Evolutionary conservation across 2,329 filamentous ascomycete species (phyloP).

Genomic region (Aspergillus neotritici): DNA sequence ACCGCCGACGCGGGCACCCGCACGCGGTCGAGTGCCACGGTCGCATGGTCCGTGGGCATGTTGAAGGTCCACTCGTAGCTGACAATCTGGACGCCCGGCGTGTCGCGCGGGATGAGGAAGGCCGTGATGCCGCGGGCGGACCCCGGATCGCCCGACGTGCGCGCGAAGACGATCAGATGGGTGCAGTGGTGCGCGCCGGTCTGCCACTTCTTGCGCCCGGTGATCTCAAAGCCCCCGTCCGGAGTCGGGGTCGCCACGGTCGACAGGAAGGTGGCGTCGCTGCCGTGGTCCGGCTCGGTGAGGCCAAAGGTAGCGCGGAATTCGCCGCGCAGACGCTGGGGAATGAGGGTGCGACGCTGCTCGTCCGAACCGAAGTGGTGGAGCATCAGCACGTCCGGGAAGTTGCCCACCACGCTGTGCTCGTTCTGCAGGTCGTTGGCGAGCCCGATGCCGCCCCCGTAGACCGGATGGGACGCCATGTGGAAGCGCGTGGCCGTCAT

Average conservation of each 20-base stretch:
- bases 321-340: slow-evolving; percentile 47
- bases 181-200: slow-evolving; percentile 58
- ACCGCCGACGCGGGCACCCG: slow-evolving; percentile 50
- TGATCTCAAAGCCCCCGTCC: slow-evolving; percentile 41
- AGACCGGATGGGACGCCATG: slow-evolving; percentile 46
- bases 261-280: slow-evolving; percentile 58
- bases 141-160: slow-evolving; percentile 51
- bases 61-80: slow-evolving; percentile 62
- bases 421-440: slow-evolving; percentile 62
- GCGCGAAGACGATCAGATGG: slow-evolving; percentile 58
- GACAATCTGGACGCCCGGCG: slow-evolving; percentile 49
- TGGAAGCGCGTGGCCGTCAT: slow-evolving; percentile 60
- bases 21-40: slow-evolving; percentile 53
- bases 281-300: slow-evolving; percentile 58
- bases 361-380: slow-evolving; percentile 53
- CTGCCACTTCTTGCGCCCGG: slow-evolving; percentile 61
- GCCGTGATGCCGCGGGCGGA: slow-evolving; percentile 54
- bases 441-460: slow-evolving; percentile 47
- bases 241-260: slow-evolving; percentile 47
- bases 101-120: slow-evolving; percentile 52
- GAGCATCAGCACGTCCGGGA: slow-evolving; percentile 58
- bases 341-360: slow-evolving; percentile 52
- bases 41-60: slow-evolving; percentile 63
- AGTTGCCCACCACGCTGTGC: slow-evolving; percentile 58
- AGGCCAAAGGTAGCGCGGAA: slow-evolving; percentile 57